Conservation (phyloP, 805 yeast species). For the Crinitomyces ghanaensis region DNA sequence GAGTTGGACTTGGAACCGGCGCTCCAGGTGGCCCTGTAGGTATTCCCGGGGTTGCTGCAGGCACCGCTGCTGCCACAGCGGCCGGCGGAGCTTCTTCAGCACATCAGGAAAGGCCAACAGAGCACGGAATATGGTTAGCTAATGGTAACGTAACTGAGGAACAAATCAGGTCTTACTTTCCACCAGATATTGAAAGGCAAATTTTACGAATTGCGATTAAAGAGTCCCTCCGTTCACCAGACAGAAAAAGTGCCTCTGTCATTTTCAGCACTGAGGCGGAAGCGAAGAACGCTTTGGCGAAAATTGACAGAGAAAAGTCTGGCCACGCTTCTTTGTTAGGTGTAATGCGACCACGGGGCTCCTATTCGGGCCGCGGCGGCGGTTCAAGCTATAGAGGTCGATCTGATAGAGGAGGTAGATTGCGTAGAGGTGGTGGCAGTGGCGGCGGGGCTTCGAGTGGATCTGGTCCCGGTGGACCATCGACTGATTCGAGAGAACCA, state of each 20-base stretch:
- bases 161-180: slow-evolving; percentile 22
- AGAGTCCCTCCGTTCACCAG: slow-evolving; percentile 17
- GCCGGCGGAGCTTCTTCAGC: not conserved
- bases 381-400: slow-evolving; percentile 6
- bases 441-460: not conserved
- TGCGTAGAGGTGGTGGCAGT: not conserved
- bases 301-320: slow-evolving; percentile 24
- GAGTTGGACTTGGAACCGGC: slow-evolving; percentile 2
- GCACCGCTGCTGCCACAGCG: slow-evolving; percentile 1
- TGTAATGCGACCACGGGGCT: slow-evolving; percentile 2
- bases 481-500: no score
- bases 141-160: slow-evolving; percentile 26
- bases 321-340: slow-evolving; percentile 21
- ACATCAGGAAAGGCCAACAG: slow-evolving; percentile 5
- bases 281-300: slow-evolving; percentile 26
- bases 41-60: no score
- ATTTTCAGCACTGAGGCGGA: slow-evolving; percentile 27
- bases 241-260: slow-evolving; percentile 28
- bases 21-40: no score
- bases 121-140: slow-evolving; percentile 31
- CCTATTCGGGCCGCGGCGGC: slow-evolving; percentile 1
- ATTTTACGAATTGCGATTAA: slow-evolving; percentile 24
- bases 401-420: slow-evolving; percentile 3
- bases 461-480: no score
- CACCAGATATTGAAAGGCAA: slow-evolving; percentile 23